A percentile compares a stretch with the other conserved stretches of the same genome.
Evolutionary conservation across 257 asterid species (phyloP).

Genomic region (Gynochthodes officinalis): DNA sequence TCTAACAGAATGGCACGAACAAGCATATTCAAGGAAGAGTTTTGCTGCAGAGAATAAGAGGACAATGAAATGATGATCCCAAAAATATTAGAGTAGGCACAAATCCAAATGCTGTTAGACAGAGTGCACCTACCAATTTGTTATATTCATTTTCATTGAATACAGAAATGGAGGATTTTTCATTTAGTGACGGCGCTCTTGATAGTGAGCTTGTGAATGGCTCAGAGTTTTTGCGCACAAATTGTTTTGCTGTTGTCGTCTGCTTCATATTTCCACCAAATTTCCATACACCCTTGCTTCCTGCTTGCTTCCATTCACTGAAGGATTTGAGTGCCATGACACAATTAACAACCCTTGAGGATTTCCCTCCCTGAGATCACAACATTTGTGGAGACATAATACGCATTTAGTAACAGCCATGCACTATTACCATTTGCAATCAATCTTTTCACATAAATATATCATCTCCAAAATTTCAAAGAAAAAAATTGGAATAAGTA

Average conservation of each 20-base stretch:
- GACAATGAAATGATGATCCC: neutral
- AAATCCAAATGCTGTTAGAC: neutral
- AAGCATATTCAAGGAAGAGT: constrained; percentile 72
- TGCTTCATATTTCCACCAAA: constrained; percentile 81
- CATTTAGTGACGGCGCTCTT: constrained; percentile 50
- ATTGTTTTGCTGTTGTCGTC: constrained; percentile 56
- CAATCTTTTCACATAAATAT: neutral
- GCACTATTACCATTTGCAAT: neutral
- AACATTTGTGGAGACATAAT: neutral
- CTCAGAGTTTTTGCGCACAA: constrained; percentile 81
- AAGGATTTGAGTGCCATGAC: constrained; percentile 90
- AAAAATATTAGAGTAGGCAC: constrained; percentile 7
- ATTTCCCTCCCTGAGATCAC: constrained; percentile 78
- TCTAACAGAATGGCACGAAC: constrained; percentile 69
- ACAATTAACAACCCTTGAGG: constrained; percentile 85
- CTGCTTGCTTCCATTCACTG: constrained; percentile 76
- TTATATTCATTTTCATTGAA: constrained; percentile 42
- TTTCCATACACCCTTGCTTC: constrained; percentile 82
- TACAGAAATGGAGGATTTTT: constrained; percentile 40
- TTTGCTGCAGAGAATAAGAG: constrained; percentile 48
- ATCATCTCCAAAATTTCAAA: neutral
- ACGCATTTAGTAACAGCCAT: neutral
- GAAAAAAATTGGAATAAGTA: neutral
- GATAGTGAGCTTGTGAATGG: constrained; percentile 69
- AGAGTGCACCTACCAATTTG: constrained; percentile 46